Evolutionary conservation across 1,284 basidiomycete genomes (phyloP), one percentile per base, ranked within the genome.

Genomic region (Apiotrichum laibachii): DNA sequence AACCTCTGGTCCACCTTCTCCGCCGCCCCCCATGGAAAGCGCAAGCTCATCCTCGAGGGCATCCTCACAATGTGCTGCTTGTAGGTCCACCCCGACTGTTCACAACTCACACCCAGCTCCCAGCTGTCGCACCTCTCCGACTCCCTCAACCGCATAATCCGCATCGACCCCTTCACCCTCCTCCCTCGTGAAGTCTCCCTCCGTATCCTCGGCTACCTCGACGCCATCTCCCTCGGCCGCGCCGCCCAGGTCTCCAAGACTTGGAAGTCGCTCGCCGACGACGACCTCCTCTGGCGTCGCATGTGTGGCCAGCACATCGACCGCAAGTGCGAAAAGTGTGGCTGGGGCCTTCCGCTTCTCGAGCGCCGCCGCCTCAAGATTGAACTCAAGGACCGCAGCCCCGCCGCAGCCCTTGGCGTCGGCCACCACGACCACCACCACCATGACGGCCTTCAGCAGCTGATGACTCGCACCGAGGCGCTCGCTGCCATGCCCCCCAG

Each of bases 41-140:
- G 95, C 44, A 90, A 90, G 44, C 85, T 99, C 71, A 98, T 99
- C 72, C 87, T 99, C 49, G 92, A 92, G 71, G 95, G 95, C 35
- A 85, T 99, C 60, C 86, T 99, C 68, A 98, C 96, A n/a, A 99
- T 99, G 91, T 99, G 95, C 78, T 99, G 95, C 80, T 98, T 96
- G 78, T 78, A 51, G 68, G 76, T 75, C 2, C 15, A 1, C 39
- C 4, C 1, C 7, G 39, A 15, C 5, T 31, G 35, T 15, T 19
- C 8, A 33, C 9, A 3, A 35, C n/a, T 35, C 35, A 18, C 54
- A 13, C 19, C 2, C 59, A 79, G 78, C 67, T 80, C 92, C 43
- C 95, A 98, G 72, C 87, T 99, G n/a, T 97, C 95, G 22, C 88
- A 98, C 57, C 86, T 99, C 51, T 90, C 92, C 16, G 91, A 96